These are phyloP conservation scores for Pythium rhizo-oryzae DNA, from an alignment of 352 stramenopile species.

Conservation along the genomic window DNA sequence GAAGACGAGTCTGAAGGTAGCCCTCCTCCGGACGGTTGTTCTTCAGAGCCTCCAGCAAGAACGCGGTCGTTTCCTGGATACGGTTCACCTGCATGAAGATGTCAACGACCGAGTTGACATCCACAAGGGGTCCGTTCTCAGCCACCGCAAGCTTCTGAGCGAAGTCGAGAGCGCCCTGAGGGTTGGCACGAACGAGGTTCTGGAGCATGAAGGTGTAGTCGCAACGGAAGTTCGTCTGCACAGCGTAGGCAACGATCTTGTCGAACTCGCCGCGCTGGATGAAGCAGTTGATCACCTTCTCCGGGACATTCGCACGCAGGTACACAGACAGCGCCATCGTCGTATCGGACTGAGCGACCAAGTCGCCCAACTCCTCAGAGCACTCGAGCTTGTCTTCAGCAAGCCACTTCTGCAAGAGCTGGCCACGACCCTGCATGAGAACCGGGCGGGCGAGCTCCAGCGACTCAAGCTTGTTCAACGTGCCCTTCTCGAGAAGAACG, in stretches of 20 bases:
- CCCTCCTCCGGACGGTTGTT: slow-evolving; percentile 99
- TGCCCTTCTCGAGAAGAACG: slow-evolving; percentile 97
- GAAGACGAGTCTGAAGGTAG: slow-evolving; percentile 98
- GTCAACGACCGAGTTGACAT: slow-evolving; percentile 99
- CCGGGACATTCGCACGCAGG: slow-evolving; percentile 95
- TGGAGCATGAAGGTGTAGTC: slow-evolving; percentile 99
- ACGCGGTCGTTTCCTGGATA: slow-evolving; percentile 99
- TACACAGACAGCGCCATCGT: slow-evolving; percentile 99
- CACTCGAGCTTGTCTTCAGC: slow-evolving; percentile 99
- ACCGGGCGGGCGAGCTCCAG: slow-evolving; percentile 98
- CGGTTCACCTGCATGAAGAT: slow-evolving; percentile 99
- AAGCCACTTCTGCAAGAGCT: slow-evolving; percentile 99
- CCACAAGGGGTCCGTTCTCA: slow-evolving; percentile 94
- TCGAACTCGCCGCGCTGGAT: slow-evolving; percentile 99
- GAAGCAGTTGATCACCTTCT: slow-evolving; percentile 99
- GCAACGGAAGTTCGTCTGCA: slow-evolving; percentile 97
- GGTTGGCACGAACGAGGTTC: slow-evolving; percentile 98
- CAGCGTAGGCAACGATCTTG: slow-evolving; percentile 97
- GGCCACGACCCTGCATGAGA: slow-evolving; percentile 96
- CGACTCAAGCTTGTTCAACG: slow-evolving; percentile 99
- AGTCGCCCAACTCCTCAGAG: slow-evolving; percentile 97
- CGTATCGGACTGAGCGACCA: slow-evolving; percentile 95
- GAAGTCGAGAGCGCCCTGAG: slow-evolving; percentile 97
- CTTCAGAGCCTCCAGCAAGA: slow-evolving; percentile 99
- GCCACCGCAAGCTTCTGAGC: slow-evolving; percentile 98